phyloP scores from a whole-genome alignment of 257 asterid species.

The Plantago major region DNA sequence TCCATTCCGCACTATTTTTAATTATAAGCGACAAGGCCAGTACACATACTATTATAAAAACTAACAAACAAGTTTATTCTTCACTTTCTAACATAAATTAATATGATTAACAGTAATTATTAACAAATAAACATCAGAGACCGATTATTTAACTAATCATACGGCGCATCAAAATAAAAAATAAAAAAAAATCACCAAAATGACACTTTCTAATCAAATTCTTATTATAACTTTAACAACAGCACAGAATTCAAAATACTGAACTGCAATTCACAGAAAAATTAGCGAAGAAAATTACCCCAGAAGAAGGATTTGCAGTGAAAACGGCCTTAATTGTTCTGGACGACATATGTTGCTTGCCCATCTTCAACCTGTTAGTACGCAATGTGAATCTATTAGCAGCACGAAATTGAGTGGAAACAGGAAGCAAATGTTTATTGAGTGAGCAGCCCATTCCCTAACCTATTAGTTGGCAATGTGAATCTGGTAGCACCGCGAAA shows the following conservation, averaged over 20 bases:
- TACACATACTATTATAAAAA: too few species aligned
- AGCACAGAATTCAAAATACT: too few species aligned
- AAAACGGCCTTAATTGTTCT: slow-evolving; percentile 55
- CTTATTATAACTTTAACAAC: too few species aligned
- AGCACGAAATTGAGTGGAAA: slow-evolving; percentile 21
- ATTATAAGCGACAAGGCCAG: too few species aligned
- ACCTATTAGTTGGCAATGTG: not conserved
- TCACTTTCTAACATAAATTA: too few species aligned
- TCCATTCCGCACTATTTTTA: not conserved
- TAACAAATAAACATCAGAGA: not conserved
- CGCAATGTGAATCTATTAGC: slow-evolving; percentile 27
- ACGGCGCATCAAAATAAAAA: not conserved
- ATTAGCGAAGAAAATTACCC: too few species aligned
- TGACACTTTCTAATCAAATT: too few species aligned
- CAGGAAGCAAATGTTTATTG: not conserved
- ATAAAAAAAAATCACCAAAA: not conserved
- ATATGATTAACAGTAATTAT: not conserved
- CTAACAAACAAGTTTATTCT: too few species aligned
- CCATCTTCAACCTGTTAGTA: slow-evolving; percentile 48
- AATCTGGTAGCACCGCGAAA: slow-evolving; percentile 45
- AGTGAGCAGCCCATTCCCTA: too few species aligned
- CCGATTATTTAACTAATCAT: not conserved
- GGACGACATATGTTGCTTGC: slow-evolving; percentile 32
- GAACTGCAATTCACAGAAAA: too few species aligned
- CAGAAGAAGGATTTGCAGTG: slow-evolving; percentile 49